Percentiles rank a stretch among this genome's conserved stretches.
phyloP scores from a whole-genome alignment of 441 rosid species.

The Metrosideros polymorpha region DNA sequence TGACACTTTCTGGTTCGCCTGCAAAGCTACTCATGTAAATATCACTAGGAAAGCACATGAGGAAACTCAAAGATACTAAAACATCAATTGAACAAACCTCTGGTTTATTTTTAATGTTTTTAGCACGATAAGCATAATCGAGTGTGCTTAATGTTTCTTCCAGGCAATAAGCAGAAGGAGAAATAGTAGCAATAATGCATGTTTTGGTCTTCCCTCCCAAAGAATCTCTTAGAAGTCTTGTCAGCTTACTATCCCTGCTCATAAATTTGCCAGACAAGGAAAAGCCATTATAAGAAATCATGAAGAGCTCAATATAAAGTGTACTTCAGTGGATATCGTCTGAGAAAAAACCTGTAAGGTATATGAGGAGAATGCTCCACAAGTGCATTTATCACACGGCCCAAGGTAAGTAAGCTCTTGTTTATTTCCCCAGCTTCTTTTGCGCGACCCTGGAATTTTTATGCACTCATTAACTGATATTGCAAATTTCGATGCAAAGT shows the following conservation, averaged over 20 bases:
- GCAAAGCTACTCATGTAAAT: conserved; percentile 9
- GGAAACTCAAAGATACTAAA: background rate
- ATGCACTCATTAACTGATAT: background rate
- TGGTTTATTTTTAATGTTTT: conserved; percentile 87
- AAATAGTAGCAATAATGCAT: conserved; percentile 90
- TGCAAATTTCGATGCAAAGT: background rate
- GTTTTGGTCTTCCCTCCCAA: conserved; percentile 97
- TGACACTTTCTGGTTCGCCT: conserved; percentile 93
- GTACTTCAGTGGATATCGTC: background rate
- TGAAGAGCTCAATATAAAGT: background rate
- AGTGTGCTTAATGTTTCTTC: conserved; percentile 94
- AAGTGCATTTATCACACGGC: conserved; percentile 93
- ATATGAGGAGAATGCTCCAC: conserved; percentile 93
- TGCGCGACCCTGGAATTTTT: conserved; percentile 63
- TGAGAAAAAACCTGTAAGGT: conserved; percentile 63
- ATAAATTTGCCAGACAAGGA: background rate
- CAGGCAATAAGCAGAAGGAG: conserved; percentile 71
- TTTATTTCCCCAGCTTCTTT: conserved; percentile 97
- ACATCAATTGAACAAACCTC: conserved; percentile 45
- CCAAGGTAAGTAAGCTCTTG: conserved; percentile 90
- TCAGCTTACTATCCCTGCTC: conserved; percentile 88
- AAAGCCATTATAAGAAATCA: background rate
- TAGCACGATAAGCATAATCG: conserved; percentile 92
- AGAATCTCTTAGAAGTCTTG: conserved; percentile 87
- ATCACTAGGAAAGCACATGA: background rate